A percentile compares a stretch with the other conserved stretches of the same genome.
These are phyloP conservation scores for Cucumis melo DNA, from an alignment of 306 rosid species.

Conservation along the genomic window DNA sequence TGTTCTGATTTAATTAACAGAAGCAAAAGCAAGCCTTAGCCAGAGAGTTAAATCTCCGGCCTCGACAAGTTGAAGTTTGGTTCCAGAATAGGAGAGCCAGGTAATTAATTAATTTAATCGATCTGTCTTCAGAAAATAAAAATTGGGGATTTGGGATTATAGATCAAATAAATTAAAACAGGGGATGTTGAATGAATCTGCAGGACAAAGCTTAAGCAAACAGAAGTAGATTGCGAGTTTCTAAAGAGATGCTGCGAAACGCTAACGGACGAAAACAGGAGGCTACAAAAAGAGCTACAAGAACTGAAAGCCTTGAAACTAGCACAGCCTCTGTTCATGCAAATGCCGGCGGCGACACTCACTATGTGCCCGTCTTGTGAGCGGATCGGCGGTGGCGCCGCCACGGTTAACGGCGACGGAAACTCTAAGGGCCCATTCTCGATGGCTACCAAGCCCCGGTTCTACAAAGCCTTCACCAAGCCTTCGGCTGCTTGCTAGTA, in stretches of 20 bases:
- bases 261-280: conserved; percentile 45
- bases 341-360: conserved; percentile 61
- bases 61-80: conserved; percentile 73
- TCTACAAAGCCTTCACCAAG: conserved; percentile 37
- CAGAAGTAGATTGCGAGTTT: conserved; percentile 59
- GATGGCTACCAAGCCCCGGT: conserved; percentile 33
- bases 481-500: conserved; percentile 49
- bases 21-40: conserved; percentile 67
- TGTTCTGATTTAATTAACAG: conserved; percentile 18
- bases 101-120: conserved; percentile 8
- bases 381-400: conserved; percentile 24
- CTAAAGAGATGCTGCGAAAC: conserved; percentile 58
- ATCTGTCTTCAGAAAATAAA: neutral
- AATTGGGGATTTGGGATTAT: neutral
- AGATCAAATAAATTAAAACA: neutral
- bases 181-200: neutral
- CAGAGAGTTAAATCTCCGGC: conserved; percentile 37
- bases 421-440: conserved; percentile 27
- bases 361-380: conserved; percentile 58
- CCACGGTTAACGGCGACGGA: neutral
- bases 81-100: conserved; percentile 75
- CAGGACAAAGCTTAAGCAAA: conserved; percentile 71
- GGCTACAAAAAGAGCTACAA: conserved; percentile 45
- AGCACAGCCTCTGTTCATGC: conserved; percentile 44
- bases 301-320: conserved; percentile 48